Percentiles rank a stretch among this genome's conserved stretches.
These are phyloP conservation scores for Otatea glauca DNA, from an alignment of 176 grass and related monocot species.

Conservation along the genomic window DNA sequence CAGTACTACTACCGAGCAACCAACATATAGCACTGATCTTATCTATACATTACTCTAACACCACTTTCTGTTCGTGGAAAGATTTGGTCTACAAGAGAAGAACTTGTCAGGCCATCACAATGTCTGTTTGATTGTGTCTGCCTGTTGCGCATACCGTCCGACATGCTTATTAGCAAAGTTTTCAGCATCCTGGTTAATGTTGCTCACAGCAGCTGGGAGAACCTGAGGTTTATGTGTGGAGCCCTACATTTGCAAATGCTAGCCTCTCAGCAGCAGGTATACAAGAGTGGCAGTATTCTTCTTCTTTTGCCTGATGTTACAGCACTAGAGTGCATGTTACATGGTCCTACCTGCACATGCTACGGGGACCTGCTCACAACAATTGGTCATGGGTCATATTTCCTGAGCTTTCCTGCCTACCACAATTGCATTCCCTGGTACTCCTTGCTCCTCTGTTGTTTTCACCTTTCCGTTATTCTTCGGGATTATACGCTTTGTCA, in stretches of 20 bases:
- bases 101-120: conserved; percentile 14
- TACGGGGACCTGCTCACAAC: too few species aligned
- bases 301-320: conserved; percentile 43
- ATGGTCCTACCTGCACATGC: conserved; percentile 56
- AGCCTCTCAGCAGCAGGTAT: not conserved
- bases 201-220: conserved; percentile 37
- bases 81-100: not conserved
- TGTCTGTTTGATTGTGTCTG: not conserved
- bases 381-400: too few species aligned
- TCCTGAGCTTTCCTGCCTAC: too few species aligned
- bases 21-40: conserved; percentile 15
- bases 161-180: conserved; percentile 20
- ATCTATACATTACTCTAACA: not conserved
- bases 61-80: conserved; percentile 31
- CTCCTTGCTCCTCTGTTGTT: too few species aligned
- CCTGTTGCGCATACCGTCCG: not conserved
- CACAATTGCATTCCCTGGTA: too few species aligned
- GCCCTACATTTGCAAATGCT: not conserved
- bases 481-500: too few species aligned
- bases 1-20: conserved; percentile 17
- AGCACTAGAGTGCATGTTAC: conserved; percentile 38
- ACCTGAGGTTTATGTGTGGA: conserved; percentile 13
- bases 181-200: conserved; percentile 32
- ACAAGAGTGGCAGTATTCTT: not conserved
- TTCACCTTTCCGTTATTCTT: too few species aligned